Evolutionary conservation across 768 basidiomycete genomes (phyloP).

Genomic region (Amanita exitialis): DNA sequence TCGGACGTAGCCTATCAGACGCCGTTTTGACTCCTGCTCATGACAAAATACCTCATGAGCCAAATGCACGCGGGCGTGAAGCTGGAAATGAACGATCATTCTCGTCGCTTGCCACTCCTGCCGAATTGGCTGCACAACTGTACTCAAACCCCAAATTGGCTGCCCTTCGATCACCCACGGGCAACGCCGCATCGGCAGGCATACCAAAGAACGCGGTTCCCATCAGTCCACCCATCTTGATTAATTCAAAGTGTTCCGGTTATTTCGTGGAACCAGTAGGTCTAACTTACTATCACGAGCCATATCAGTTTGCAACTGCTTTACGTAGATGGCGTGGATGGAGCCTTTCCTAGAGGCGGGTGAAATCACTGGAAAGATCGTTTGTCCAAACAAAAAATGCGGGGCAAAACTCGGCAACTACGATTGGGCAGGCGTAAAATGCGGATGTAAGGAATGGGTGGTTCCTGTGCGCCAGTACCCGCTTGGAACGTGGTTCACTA

Average conservation of each 20-base stretch:
- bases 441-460: conserved; percentile 90
- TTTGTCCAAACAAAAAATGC: conserved; percentile 90
- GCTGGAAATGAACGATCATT: conserved; percentile 10
- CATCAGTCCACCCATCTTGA: conserved; percentile 56
- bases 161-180: conserved; percentile 20
- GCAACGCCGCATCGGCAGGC: conserved; percentile 3
- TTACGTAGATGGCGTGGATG: conserved; percentile 89
- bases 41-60: conserved; percentile 8
- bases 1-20: conserved; percentile 33
- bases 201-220: conserved; percentile 16
- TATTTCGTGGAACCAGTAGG: conserved; percentile 95
- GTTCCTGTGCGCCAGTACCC: conserved; percentile 54
- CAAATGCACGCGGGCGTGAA: conserved; percentile 4
- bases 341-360: conserved; percentile 69
- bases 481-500: neutral
- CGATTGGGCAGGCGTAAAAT: conserved; percentile 93
- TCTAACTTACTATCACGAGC: conserved; percentile 9
- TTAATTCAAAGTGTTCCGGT: conserved; percentile 83
- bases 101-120: conserved; percentile 17
- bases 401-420: conserved; percentile 88
- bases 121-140: conserved; percentile 32
- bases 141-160: conserved; percentile 32
- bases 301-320: neutral
- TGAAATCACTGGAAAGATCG: conserved; percentile 76
- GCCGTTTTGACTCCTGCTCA: conserved; percentile 23